These are phyloP conservation scores for Cladorrhinum samala DNA, from an alignment of 495 filamentous ascomycete genomes.

Conservation along the genomic window DNA sequence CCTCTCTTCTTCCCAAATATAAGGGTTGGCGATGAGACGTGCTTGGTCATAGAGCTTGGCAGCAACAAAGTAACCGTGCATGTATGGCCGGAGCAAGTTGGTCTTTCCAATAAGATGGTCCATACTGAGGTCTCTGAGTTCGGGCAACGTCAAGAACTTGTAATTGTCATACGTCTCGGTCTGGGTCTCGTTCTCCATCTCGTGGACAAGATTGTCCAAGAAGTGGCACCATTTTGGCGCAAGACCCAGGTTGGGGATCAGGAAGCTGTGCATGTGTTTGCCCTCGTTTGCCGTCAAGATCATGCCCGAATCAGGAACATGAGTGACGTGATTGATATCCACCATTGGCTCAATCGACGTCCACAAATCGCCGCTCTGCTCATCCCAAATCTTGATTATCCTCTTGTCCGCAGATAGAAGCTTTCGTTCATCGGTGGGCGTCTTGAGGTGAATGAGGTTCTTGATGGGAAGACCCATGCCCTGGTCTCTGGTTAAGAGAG, in stretches of 20 bases:
- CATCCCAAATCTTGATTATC: slow-evolving; percentile 96
- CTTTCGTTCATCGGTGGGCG: slow-evolving; percentile 74
- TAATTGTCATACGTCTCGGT: slow-evolving; percentile 94
- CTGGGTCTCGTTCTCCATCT: slow-evolving; percentile 77
- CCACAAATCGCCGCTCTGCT: slow-evolving; percentile 74
- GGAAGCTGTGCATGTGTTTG: slow-evolving; percentile 73
- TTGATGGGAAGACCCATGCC: slow-evolving; percentile 94
- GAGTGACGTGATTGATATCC: slow-evolving; percentile 86
- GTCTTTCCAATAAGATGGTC: slow-evolving; percentile 84
- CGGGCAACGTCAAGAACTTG: slow-evolving; percentile 87
- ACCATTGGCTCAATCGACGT: slow-evolving; percentile 92
- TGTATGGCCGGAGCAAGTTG: slow-evolving; percentile 83
- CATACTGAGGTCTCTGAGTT: slow-evolving; percentile 73
- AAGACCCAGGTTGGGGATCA: slow-evolving; percentile 81
- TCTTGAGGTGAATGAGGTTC: slow-evolving; percentile 77
- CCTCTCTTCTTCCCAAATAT: slow-evolving; percentile 83
- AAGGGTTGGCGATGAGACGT: slow-evolving; percentile 84
- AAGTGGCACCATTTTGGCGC: slow-evolving; percentile 95
- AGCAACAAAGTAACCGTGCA: slow-evolving; percentile 97
- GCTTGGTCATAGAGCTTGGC: slow-evolving; percentile 92
- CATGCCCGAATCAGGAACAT: slow-evolving; percentile 84
- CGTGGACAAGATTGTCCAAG: slow-evolving; percentile 93
- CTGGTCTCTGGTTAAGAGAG: slow-evolving; percentile 86
- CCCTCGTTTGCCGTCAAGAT: slow-evolving; percentile 86
- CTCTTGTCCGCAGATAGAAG: slow-evolving; percentile 87